Conservation (phyloP, 2,329 filamentous ascomycete genomes). For the Aspergillus felis region DNA sequence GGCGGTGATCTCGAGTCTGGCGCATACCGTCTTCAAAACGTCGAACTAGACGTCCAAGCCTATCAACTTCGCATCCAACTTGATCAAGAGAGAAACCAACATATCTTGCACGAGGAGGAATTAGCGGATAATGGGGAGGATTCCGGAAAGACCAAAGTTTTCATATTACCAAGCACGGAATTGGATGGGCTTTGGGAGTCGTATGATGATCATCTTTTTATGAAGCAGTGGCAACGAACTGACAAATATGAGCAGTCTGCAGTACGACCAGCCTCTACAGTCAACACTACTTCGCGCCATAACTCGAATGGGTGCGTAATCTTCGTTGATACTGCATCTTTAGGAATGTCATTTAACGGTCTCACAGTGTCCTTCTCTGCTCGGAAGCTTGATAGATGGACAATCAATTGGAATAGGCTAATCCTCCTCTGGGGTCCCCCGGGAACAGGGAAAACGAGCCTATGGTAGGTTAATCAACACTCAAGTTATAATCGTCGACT, state of each 20-base stretch:
- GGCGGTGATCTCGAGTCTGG: conserved; percentile 23
- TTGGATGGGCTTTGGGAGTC: conserved; percentile 45
- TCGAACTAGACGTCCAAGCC: conserved; percentile 41
- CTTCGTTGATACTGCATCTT: neutral
- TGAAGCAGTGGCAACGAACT: neutral
- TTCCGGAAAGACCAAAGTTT: conserved; percentile 29
- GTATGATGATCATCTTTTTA: conserved; percentile 16
- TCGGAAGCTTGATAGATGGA: conserved; percentile 32
- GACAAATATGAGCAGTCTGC: conserved; percentile 25
- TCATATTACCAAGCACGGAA: conserved; percentile 35
- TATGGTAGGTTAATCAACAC: conserved; percentile 11
- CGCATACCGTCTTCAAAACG: conserved; percentile 27
- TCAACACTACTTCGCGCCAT: conserved; percentile 39
- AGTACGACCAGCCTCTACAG: conserved; percentile 43
- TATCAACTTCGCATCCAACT: conserved; percentile 32
- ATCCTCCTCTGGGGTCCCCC: conserved; percentile 91
- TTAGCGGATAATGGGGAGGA: conserved; percentile 18
- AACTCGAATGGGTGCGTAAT: conserved; percentile 34
- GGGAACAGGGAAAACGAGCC: conserved; percentile 81
- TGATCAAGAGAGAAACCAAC: conserved; percentile 20
- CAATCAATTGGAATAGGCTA: conserved; percentile 45
- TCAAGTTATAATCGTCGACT: neutral
- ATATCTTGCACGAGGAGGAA: conserved; percentile 16
- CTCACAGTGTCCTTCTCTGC: conserved; percentile 27
- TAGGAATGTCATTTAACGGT: neutral